These are phyloP conservation scores for Monosporascus ibericus DNA, from an alignment of 2,329 filamentous ascomycete genomes.

Conservation along the genomic window DNA sequence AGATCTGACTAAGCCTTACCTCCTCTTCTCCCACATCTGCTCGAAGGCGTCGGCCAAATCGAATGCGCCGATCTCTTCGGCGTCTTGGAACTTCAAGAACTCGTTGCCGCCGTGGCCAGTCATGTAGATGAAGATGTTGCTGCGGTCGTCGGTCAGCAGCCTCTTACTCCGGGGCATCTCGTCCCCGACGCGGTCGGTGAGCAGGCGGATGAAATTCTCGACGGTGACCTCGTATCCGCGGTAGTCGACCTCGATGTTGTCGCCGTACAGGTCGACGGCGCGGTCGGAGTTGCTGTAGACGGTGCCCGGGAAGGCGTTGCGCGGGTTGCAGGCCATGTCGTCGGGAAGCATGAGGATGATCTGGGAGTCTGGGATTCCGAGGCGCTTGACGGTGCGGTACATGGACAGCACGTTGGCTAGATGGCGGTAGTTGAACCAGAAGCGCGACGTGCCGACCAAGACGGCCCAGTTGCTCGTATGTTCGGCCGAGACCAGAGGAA, in stretches of 20 bases:
- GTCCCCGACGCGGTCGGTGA: conserved; percentile 90
- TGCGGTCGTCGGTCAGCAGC: conserved; percentile 86
- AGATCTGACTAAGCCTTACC: conserved; percentile 37
- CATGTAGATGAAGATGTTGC: conserved; percentile 98
- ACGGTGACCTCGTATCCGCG: conserved; percentile 97
- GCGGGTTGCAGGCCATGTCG: conserved; percentile 98
- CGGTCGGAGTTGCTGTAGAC: conserved; percentile 98
- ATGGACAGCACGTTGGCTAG: conserved; percentile 95
- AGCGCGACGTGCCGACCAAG: conserved; percentile 94
- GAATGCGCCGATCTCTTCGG: conserved; percentile 93
- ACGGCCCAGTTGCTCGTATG: conserved; percentile 99
- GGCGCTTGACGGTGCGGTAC: conserved; percentile 94
- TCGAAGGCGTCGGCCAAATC: conserved; percentile 96
- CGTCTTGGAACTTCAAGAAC: conserved; percentile 97
- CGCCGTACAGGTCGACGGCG: conserved; percentile 90
- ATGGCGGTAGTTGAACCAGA: conserved; percentile 99
- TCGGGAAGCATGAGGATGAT: conserved; percentile 99
- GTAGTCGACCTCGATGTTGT: conserved; percentile 99
- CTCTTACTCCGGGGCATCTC: conserved; percentile 95
- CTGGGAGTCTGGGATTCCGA: conserved; percentile 95
- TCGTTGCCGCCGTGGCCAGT: conserved; percentile 97
- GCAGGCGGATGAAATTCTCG: conserved; percentile 92
- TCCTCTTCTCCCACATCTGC: conserved; percentile 99
- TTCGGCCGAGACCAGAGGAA: conserved; percentile 49
- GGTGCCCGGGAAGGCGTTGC: conserved; percentile 94